phyloP scores from a whole-genome alignment of 2,329 filamentous ascomycete genomes.

The Pseudonectria foliicola region DNA sequence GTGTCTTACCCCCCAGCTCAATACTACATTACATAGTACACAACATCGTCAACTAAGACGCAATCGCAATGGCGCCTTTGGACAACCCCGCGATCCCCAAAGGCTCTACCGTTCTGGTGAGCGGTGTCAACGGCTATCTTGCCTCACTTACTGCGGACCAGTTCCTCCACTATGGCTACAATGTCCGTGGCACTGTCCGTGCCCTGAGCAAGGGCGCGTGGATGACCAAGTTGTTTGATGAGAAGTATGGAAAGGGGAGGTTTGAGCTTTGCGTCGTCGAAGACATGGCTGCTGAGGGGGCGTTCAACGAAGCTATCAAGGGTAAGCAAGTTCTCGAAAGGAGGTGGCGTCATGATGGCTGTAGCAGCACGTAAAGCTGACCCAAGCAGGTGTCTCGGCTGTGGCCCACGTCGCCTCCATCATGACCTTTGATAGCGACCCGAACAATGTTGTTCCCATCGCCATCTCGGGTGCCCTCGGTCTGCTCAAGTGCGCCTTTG shows the following conservation, averaged over 20 bases:
- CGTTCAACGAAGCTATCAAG: slow-evolving; percentile 22
- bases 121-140: slow-evolving; percentile 35
- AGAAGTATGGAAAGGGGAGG: slow-evolving; percentile 25
- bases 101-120: slow-evolving; percentile 33
- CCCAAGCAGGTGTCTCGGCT: slow-evolving; percentile 15
- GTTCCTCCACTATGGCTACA: slow-evolving; percentile 32
- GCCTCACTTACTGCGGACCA: slow-evolving; percentile 33
- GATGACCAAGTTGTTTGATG: slow-evolving; percentile 22
- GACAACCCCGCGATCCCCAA: slow-evolving; percentile 6
- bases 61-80: background rate
- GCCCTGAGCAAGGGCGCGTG: slow-evolving; percentile 25
- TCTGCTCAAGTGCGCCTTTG: slow-evolving; percentile 29
- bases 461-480: slow-evolving; percentile 21
- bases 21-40: too few species aligned
- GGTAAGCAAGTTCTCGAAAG: too few species aligned
- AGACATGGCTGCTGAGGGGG: slow-evolving; percentile 24
- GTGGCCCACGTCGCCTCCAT: slow-evolving; percentile 33
- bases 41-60: too few species aligned
- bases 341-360: too few species aligned
- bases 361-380: too few species aligned
- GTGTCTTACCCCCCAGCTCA: too few species aligned
- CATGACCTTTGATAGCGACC: slow-evolving; percentile 27
- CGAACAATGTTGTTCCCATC: slow-evolving; percentile 31
- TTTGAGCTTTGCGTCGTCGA: slow-evolving; percentile 29
- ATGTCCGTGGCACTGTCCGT: slow-evolving; percentile 38